Base-by-base conservation (phyloP, 495 filamentous ascomycete species). In the Hapsidospora chrysogenum region DNA sequence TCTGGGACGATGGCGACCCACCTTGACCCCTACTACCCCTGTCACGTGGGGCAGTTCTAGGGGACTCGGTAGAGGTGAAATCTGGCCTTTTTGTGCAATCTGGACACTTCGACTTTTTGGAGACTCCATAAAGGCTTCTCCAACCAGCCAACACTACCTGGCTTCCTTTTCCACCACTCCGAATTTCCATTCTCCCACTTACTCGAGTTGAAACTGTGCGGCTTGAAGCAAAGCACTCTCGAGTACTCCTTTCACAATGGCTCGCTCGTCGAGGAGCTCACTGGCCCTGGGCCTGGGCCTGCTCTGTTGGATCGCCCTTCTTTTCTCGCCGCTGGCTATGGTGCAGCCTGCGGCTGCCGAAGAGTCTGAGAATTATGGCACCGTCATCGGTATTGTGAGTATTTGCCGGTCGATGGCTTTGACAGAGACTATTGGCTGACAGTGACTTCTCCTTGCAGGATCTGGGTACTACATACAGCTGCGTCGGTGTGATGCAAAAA, bases 401-500 rank as follows among this genome's bases (percentile, higher is more conserved):
- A 27, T 15, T 36, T 35, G 33, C 18, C 22, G 33, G 19, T 19
- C 9, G 5, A 11, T 8, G 19, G n/a, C 37, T 48, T 25, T 26
- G 11, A n/a, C n/a, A n/a, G n/a, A n/a, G n/a, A n/a, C n/a, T n/a
- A n/a, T n/a, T 2, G 9, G 15, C 35, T 50, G 31, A 45, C 43
- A 11, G 19, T 17, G 22, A 37, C n/a, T 20, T 37, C 9, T 19
- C 14, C 21, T 3, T 33, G 21, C 35, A 66, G 62, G 89, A 97
- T 77, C 61, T 97, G 54, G 89, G 89, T 60, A 97, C 89, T 32
- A 97, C 89, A 33, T 97, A 97, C 71, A 93, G 85, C 45, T 97
- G 89, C 63, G 89, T 96, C 46, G 89, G 86, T 79, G 81, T 97
- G 50, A 96, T 96, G 92, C 85, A 92, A 54, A 80, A 83, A 57